Base-by-base conservation (phyloP, 306 rosid species). In the Dalbergia oliveri region DNA sequence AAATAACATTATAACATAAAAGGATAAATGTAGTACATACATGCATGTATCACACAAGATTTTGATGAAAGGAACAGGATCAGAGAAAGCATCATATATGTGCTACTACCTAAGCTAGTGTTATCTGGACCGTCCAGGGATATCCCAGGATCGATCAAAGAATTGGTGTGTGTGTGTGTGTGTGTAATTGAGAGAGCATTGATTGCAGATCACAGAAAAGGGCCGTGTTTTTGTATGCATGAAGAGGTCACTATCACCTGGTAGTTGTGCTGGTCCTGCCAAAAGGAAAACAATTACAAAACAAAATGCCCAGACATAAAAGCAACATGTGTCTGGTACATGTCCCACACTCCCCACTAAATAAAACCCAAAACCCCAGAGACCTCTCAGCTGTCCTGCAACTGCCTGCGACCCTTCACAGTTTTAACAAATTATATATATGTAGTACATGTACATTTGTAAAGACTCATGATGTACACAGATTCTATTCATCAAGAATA, bases 181-280 rank as follows among this genome's bases (percentile, higher is more conserved):
- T 60, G 23, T 8, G 59, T 4, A 6, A 2, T 34, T 3, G 35
- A 33, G 64, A 56, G 47, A 44, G 76, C 84, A 84, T 90, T 86
- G 14, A 84, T 59, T 77, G 70, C 45, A 82, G 66, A 76, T 4
- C 70, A 59, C 37, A 69, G 50, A 64, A 54, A 71, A 8, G 45
- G 79, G 67, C 73, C 31, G 64, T 57, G 64, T 58, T 57, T 76
- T 75, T 80, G 51, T 72, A 76, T 87, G 83, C 83, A 82, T 84
- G 77, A 77, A 82, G 73, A 62, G 21, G 91, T 86, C 88, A 23
- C 72, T 73, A 10, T 88, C 93, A 58, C 72, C 87, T 83, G 90
- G 85, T 90, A 77, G 88, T 84, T 90, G 92, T 88, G 84, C 76
- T 75, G 90, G 58, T 80, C 61, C 78, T 69, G 83, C 76, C 65